Base-by-base conservation (phyloP, 1,284 basidiomycete species). In the Schizopora paradoxa region DNA sequence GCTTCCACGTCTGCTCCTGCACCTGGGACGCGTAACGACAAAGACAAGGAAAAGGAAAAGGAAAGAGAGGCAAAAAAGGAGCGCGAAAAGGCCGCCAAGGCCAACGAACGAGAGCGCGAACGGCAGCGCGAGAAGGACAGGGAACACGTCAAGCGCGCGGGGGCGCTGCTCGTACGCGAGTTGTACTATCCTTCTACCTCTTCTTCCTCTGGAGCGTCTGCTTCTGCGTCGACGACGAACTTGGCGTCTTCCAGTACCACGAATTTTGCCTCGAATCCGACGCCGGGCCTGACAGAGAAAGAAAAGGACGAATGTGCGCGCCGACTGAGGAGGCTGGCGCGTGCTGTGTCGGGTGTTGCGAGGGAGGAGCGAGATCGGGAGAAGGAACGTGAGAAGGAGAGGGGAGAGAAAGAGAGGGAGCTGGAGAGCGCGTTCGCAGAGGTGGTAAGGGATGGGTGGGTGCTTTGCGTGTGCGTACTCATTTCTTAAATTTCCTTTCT, bases 401-500 rank as follows among this genome's bases (percentile, higher is more conserved):
- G n/a, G n/a, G n/a, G n/a, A n/a, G n/a, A n/a, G n/a, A n/a, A 65
- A 77, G 51, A 75, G 70, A 48, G n/a, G n/a, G n/a, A n/a, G n/a
- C n/a, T n/a, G n/a, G n/a, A n/a, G n/a, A n/a, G n/a, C n/a, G 62
- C 79, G 27, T 91, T 92, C 58, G 72, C 73, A 37, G 85, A 88
- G 47, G 80, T 85, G 1, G 61, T 92, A 50, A 68, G 79, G 55
- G 91, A 94, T 67, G 91, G 91, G 1, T 86, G 83, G 61, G 76
- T 93, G 22, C 73, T 94, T 18, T 92, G 89, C 77, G 82, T 89
- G 90, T 91, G 60, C 67, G 82, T 80, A 43, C 52, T 45, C 37
- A 54, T 35, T 39, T 25, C 45, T 14, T 45, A 25, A 55, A 34
- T 48, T 37, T 19, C 23, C 36, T 47, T 48, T 52, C 18, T 53